phyloP scores from a whole-genome alignment of 2,329 filamentous ascomycete species.

The Camptophora hylomeconis region DNA sequence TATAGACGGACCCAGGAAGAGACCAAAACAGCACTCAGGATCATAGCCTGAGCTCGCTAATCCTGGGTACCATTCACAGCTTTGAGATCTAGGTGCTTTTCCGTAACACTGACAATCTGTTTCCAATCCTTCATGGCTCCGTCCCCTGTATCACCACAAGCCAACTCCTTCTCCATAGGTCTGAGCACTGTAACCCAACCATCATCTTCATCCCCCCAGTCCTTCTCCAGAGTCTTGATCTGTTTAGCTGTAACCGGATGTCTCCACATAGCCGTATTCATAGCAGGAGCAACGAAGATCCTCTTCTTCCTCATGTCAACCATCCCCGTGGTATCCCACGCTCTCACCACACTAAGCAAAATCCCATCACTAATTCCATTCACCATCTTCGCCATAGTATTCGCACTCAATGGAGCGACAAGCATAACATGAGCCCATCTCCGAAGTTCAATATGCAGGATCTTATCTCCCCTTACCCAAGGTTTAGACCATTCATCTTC shows the following conservation, averaged over 20 bases:
- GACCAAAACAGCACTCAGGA: slow-evolving; percentile 1
- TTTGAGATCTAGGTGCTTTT: slow-evolving; percentile 7
- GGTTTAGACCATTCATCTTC: slow-evolving; percentile 70
- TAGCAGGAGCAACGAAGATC: slow-evolving; percentile 66
- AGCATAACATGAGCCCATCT: slow-evolving; percentile 71
- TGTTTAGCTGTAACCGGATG: slow-evolving; percentile 71
- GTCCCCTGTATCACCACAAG: slow-evolving; percentile 70
- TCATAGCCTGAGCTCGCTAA: slow-evolving; percentile 5
- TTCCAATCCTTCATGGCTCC: slow-evolving; percentile 77
- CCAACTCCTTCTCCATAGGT: slow-evolving; percentile 64
- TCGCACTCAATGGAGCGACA: slow-evolving; percentile 70
- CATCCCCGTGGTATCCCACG: slow-evolving; percentile 68
- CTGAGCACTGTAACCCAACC: slow-evolving; percentile 59
- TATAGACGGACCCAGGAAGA: slow-evolving; percentile 12
- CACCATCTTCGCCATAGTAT: slow-evolving; percentile 72
- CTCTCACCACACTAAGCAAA: slow-evolving; percentile 59
- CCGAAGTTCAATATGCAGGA: slow-evolving; percentile 82
- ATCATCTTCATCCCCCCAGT: slow-evolving; percentile 49
- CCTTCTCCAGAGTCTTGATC: slow-evolving; percentile 53
- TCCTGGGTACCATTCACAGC: slow-evolving; percentile 7
- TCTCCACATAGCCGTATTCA: slow-evolving; percentile 86
- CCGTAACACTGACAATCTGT: slow-evolving; percentile 45
- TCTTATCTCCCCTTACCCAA: slow-evolving; percentile 66
- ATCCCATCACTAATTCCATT: slow-evolving; percentile 68
- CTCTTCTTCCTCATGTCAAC: slow-evolving; percentile 47